These are phyloP conservation scores for Pythium aphanidermatum DNA, from an alignment of 352 stramenopile genomes.

Conservation along the genomic window DNA sequence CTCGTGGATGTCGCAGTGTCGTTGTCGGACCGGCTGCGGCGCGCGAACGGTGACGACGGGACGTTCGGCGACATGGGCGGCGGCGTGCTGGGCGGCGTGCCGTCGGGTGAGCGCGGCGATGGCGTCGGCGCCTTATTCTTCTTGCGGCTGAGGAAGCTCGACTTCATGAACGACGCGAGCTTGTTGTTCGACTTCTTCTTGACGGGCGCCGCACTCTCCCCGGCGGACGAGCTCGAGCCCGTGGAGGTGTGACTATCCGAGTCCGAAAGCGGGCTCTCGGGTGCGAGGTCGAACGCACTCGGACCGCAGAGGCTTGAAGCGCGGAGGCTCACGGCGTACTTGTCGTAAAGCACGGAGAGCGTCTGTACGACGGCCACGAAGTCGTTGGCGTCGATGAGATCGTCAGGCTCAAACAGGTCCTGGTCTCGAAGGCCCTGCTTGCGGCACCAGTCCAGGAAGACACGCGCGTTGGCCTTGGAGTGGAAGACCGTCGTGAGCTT, in stretches of 20 bases:
- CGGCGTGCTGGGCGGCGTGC: conserved; percentile 53
- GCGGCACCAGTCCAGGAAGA: conserved; percentile 80
- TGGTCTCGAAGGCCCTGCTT: conserved; percentile 56
- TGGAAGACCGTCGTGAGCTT: conserved; percentile 88
- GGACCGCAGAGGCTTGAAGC: conserved; percentile 29
- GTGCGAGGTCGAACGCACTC: conserved; percentile 44
- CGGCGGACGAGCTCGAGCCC: conserved; percentile 44
- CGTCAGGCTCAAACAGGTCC: conserved; percentile 76
- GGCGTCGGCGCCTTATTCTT: conserved; percentile 36
- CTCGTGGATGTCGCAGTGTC: conserved; percentile 27
- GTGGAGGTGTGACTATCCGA: conserved; percentile 56
- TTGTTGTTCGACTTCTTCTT: conserved; percentile 78
- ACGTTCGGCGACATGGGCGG: conserved; percentile 46
- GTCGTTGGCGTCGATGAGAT: conserved; percentile 60
- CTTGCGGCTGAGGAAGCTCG: conserved; percentile 65
- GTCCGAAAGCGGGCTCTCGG: conserved; percentile 59
- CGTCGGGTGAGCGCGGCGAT: conserved; percentile 23
- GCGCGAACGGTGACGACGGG: conserved; percentile 13
- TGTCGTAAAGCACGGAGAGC: conserved; percentile 82
- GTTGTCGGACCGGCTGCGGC: conserved; percentile 19
- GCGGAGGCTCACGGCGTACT: conserved; percentile 41
- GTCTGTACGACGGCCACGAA: conserved; percentile 64
- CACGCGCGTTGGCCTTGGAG: conserved; percentile 76
- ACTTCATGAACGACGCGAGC: conserved; percentile 76
- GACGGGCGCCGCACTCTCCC: conserved; percentile 29